phyloP scores from a whole-genome alignment of 139 green algal genomes.

The Tetraselmis chui region DNA sequence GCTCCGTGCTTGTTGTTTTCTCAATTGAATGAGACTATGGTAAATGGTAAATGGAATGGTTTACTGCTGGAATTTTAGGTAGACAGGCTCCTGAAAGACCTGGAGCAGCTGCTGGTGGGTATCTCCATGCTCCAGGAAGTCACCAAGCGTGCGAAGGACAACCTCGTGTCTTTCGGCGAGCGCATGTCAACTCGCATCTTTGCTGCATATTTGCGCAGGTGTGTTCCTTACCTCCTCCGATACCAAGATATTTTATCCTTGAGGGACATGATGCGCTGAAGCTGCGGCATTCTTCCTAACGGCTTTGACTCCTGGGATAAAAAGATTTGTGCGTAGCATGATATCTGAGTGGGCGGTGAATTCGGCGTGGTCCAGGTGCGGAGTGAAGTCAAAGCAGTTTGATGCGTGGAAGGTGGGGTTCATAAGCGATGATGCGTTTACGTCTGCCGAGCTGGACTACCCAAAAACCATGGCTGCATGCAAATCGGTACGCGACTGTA shows the following conservation, averaged over 20 bases:
- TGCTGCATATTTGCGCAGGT: constrained; percentile 57
- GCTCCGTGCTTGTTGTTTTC: too few species aligned
- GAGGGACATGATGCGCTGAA: too few species aligned
- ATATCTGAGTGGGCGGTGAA: too few species aligned
- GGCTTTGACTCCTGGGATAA: too few species aligned
- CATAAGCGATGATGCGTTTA: constrained; percentile 89
- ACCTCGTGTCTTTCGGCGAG: constrained; percentile 96
- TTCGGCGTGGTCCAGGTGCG: background rate
- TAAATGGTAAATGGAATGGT: too few species aligned
- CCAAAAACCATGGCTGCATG: background rate
- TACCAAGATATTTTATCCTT: too few species aligned
- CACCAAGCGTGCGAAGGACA: constrained; percentile 80
- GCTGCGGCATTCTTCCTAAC: too few species aligned
- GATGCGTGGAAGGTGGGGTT: constrained; percentile 87
- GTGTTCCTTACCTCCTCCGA: too few species aligned
- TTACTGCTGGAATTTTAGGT: too few species aligned
- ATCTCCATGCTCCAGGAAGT: constrained; percentile 91
- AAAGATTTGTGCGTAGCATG: too few species aligned
- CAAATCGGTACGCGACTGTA: constrained; percentile 14
- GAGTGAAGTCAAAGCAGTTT: constrained; percentile 42
- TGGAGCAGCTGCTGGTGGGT: constrained; percentile 83
- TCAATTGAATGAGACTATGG: too few species aligned
- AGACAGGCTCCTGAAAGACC: constrained; percentile 66
- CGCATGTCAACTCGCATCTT: constrained; percentile 93
- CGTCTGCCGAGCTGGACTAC: constrained; percentile 51